Evolutionary conservation across 257 asterid genomes (phyloP).

Genomic region (Pogostemon cablin): DNA sequence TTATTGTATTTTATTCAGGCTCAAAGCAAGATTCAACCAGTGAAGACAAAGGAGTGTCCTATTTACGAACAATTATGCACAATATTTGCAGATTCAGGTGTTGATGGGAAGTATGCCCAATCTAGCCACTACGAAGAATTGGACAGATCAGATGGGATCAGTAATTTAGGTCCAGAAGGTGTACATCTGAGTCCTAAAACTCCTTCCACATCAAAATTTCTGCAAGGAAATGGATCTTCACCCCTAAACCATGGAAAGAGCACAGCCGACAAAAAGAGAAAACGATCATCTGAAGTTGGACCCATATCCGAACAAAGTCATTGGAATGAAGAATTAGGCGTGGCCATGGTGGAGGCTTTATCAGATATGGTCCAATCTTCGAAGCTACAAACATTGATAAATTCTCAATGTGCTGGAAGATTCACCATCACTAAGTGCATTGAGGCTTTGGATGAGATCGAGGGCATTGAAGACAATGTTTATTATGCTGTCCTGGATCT

Average conservation of each 20-base stretch:
- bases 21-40: conserved; percentile 70
- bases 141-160: conserved; percentile 49
- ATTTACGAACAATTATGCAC: conserved; percentile 75
- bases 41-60: conserved; percentile 83
- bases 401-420: conserved; percentile 47
- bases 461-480: conserved; percentile 64
- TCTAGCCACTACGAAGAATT: conserved; percentile 88
- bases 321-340: conserved; percentile 51
- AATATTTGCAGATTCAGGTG: conserved; percentile 84
- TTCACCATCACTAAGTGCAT: conserved; percentile 73
- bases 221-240: conserved; percentile 47
- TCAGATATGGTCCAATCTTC: conserved; percentile 69
- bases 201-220: conserved; percentile 46
- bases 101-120: conserved; percentile 90
- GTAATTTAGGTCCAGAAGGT: conserved; percentile 45
- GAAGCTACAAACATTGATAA: conserved; percentile 41
- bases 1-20: conserved; percentile 46
- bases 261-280: conserved; percentile 67
- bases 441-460: conserved; percentile 75
- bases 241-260: conserved; percentile 45
- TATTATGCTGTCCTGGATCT: conserved; percentile 80
- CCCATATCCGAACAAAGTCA: conserved; percentile 46
- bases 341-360: conserved; percentile 65
- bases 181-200: conserved; percentile 47
- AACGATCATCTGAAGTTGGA: conserved; percentile 57